Conservation (phyloP, 2,329 filamentous ascomycete genomes). For the Cercospora brassicicola region DNA sequence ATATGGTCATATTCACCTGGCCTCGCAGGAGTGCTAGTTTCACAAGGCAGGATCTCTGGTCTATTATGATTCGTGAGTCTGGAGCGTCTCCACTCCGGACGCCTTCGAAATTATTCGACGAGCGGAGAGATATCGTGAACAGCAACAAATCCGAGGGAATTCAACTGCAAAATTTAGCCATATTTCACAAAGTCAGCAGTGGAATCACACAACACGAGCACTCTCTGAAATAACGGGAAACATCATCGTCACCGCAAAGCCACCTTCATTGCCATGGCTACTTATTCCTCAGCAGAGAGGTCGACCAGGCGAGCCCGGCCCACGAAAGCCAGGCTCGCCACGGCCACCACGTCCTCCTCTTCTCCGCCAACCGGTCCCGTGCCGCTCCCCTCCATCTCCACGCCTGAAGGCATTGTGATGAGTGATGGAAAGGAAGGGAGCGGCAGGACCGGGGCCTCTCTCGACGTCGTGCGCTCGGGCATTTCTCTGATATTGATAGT, state of each 20-base stretch:
- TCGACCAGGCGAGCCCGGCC: background rate
- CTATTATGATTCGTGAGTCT: rapidly evolving
- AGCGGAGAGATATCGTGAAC: background rate
- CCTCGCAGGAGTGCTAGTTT: background rate
- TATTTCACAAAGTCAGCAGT: background rate
- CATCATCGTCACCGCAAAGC: background rate
- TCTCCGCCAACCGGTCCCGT: background rate
- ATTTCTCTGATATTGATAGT: background rate
- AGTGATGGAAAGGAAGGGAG: slow-evolving; percentile 6
- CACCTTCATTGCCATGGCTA: background rate
- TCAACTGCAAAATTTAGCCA: background rate
- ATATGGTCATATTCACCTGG: background rate
- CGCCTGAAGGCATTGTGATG: background rate
- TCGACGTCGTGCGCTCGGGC: background rate
- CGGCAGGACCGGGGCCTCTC: background rate
- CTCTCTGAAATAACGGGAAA: background rate
- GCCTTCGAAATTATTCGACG: background rate
- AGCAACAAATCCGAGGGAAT: background rate
- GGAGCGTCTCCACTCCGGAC: background rate
- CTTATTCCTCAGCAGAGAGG: background rate
- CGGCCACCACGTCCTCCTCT: background rate
- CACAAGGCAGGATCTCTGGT: background rate
- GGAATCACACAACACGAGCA: background rate
- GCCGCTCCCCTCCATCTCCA: background rate
- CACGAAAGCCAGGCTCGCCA: background rate